phyloP scores from a whole-genome alignment of 2,329 filamentous ascomycete genomes.

The Botrytis porri region DNA sequence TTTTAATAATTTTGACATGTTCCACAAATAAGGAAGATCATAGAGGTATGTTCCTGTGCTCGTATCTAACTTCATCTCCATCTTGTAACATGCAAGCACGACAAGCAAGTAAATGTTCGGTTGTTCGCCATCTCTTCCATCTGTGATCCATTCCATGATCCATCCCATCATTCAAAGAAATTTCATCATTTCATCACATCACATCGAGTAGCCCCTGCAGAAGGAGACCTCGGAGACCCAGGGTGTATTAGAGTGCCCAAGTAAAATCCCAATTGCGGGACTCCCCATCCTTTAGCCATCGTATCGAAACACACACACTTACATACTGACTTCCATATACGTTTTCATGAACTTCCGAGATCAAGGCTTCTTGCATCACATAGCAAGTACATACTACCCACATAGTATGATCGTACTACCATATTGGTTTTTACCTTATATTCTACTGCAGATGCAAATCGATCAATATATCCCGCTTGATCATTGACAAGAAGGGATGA shows the following conservation, averaged over 20 bases:
- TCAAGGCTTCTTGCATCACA: not conserved
- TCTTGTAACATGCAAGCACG: not conserved
- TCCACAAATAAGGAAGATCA: conserved; percentile 8
- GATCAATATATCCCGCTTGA: conserved; percentile 14
- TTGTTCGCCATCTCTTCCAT: not conserved
- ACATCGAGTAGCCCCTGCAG: not conserved
- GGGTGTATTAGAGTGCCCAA: not conserved
- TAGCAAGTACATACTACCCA: not conserved
- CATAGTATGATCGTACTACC: not conserved
- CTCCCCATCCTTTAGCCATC: not conserved
- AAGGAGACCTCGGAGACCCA: not conserved
- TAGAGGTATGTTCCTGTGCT: not conserved
- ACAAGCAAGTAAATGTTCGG: conserved; percentile 8
- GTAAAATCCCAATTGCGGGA: conserved; percentile 3
- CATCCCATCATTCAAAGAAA: not conserved
- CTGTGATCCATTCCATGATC: not conserved
- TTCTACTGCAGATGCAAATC: not conserved
- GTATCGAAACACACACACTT: not conserved
- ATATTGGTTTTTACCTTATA: not conserved
- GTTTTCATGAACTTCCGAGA: not conserved
- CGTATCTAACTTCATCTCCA: not conserved
- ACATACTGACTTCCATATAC: not conserved
- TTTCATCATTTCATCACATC: conserved; percentile 2
- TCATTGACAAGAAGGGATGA: not conserved
- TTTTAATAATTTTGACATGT: conserved; percentile 3